Evolutionary conservation across 495 filamentous ascomycete species (phyloP).

Genomic region (Aspergillus steynii): DNA sequence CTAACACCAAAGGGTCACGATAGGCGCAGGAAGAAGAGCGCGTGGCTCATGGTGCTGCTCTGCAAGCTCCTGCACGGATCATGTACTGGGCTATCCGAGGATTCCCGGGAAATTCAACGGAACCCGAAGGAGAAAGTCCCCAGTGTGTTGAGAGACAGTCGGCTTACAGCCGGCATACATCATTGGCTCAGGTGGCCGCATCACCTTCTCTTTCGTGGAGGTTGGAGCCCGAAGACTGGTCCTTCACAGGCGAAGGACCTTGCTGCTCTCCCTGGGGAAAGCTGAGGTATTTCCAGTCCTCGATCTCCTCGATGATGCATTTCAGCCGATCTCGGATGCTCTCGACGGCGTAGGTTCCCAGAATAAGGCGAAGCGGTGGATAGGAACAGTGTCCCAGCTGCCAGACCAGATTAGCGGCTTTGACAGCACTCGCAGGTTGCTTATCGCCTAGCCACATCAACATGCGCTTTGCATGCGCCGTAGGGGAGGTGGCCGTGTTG

Average conservation of each 20-base stretch:
- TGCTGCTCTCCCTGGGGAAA: constrained; percentile 41
- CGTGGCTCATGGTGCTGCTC: no score
- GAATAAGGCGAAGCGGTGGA: constrained; percentile 78
- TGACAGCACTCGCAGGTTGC: constrained; percentile 89
- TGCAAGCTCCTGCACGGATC: no score
- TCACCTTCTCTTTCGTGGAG: constrained; percentile 2
- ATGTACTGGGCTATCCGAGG: no score
- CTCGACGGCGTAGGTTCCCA: constrained; percentile 94
- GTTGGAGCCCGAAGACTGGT: neutral
- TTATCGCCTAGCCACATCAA: constrained; percentile 92
- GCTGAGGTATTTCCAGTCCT: constrained; percentile 86
- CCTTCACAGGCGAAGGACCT: constrained; percentile 5
- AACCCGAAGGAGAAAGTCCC: neutral
- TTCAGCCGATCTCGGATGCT: constrained; percentile 86
- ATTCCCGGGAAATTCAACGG: neutral
- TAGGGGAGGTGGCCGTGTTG: constrained; percentile 70
- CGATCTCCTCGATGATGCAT: constrained; percentile 91
- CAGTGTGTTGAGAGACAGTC: neutral
- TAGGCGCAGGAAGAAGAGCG: no score
- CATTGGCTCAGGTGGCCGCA: neutral
- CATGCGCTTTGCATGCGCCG: constrained; percentile 88
- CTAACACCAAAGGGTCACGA: no score
- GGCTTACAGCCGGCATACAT: neutral
- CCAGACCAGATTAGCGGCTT: constrained; percentile 95
- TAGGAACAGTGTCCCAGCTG: constrained; percentile 91